These are phyloP conservation scores for Arthrinium phaeospermum DNA, from an alignment of 2,329 filamentous ascomycete species.

Conservation along the genomic window DNA sequence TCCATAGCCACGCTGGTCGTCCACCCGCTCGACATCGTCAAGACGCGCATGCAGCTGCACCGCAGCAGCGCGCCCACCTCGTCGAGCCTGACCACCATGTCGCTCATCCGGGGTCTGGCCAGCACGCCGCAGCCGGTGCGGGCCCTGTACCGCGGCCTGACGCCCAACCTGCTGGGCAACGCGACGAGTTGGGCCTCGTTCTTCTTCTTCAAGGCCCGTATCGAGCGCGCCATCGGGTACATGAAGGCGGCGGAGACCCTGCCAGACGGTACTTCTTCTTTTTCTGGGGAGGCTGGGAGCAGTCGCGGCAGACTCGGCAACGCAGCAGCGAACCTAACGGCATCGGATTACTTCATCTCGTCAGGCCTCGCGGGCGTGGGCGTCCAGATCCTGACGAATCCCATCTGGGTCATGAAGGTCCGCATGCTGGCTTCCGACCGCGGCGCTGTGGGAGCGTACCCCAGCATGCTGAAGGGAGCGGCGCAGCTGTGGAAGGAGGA, in stretches of 20 bases:
- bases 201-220: conserved; percentile 75
- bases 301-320: neutral
- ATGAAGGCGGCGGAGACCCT: conserved; percentile 32
- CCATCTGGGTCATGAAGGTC: conserved; percentile 98
- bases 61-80: conserved; percentile 48
- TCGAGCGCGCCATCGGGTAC: conserved; percentile 53
- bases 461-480: conserved; percentile 75
- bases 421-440: conserved; percentile 90
- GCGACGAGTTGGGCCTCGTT: conserved; percentile 90
- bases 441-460: conserved; percentile 77
- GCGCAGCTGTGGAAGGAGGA: conserved; percentile 71
- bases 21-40: conserved; percentile 94
- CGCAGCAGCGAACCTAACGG: conserved; percentile 47
- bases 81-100: conserved; percentile 53
- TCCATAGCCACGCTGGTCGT: conserved; percentile 84
- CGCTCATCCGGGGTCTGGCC: conserved; percentile 57
- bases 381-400: conserved; percentile 87
- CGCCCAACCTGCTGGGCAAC: conserved; percentile 90
- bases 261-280: no score
- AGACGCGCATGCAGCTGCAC: conserved; percentile 87
- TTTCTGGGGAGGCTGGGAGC: neutral
- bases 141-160: conserved; percentile 86
- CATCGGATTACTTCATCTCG: conserved; percentile 80
- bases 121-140: conserved; percentile 61
- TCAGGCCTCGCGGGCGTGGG: conserved; percentile 73